These are phyloP conservation scores for Candida vaughaniae DNA, from an alignment of 805 yeast species.

Conservation along the genomic window DNA sequence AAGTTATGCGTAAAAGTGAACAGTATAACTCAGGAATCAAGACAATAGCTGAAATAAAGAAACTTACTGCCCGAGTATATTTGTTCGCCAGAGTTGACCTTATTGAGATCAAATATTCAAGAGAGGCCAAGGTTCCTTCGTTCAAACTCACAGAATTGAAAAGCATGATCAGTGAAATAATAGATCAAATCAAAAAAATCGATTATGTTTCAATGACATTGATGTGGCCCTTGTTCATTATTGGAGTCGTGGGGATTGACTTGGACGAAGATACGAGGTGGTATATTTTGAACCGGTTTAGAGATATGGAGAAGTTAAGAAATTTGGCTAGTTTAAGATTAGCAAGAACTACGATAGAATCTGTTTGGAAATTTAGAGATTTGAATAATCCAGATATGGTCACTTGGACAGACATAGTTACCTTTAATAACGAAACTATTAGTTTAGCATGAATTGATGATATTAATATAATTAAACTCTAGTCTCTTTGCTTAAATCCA, in stretches of 20 bases:
- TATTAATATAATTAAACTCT: constrained; percentile 6
- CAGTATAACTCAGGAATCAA: constrained; percentile 8
- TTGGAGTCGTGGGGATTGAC: constrained; percentile 33
- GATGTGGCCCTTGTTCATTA: constrained; percentile 41
- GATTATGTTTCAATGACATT: constrained; percentile 29
- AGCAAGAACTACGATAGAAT: constrained; percentile 32
- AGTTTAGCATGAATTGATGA: constrained; percentile 44
- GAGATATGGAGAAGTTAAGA: constrained; percentile 34
- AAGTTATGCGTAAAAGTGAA: constrained; percentile 1
- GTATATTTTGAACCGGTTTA: constrained; percentile 35
- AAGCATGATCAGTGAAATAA: constrained; percentile 19
- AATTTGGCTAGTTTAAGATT: constrained; percentile 37
- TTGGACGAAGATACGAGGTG: constrained; percentile 31
- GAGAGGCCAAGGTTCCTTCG: constrained; percentile 3
- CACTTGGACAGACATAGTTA: constrained; percentile 39
- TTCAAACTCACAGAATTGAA: constrained; percentile 13
- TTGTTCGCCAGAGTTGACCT: constrained; percentile 34
- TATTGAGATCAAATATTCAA: constrained; percentile 7
- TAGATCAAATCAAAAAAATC: constrained; percentile 21
- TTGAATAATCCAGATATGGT: constrained; percentile 17
- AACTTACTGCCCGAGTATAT: constrained; percentile 32
- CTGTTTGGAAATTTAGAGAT: constrained; percentile 43
- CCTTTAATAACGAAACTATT: constrained; percentile 33
- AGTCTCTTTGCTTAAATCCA: constrained; percentile 4
- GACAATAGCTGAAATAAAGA: constrained; percentile 36